These are phyloP conservation scores for Aspergillus heteromorphus DNA, from an alignment of 495 filamentous ascomycete species.

Conservation along the genomic window DNA sequence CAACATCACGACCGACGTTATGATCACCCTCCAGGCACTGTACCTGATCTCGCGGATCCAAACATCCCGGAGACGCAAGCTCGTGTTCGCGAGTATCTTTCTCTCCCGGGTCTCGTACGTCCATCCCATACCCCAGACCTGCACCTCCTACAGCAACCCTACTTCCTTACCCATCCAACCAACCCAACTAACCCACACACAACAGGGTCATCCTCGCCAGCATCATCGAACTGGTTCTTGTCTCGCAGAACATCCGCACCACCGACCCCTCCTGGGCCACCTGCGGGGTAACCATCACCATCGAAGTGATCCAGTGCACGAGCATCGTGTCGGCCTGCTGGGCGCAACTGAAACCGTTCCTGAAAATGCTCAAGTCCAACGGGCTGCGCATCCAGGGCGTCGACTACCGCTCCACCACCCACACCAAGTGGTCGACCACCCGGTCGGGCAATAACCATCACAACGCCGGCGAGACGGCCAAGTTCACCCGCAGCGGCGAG, in stretches of 20 bases:
- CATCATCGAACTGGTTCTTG: constrained; percentile 14
- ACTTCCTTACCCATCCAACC: not conserved
- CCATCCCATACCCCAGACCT: too few relatives aligned
- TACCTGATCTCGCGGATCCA: constrained; percentile 23
- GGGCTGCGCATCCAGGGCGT: constrained; percentile 18
- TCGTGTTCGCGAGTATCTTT: constrained; percentile 24
- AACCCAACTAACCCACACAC: not conserved
- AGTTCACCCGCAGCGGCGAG: not conserved
- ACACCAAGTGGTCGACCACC: constrained; percentile 1
- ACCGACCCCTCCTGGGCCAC: constrained; percentile 17
- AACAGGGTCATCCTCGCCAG: constrained; percentile 18
- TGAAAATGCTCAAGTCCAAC: constrained; percentile 22
- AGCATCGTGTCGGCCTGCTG: constrained; percentile 24
- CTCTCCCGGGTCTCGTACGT: constrained; percentile 19
- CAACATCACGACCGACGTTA: constrained; percentile 22
- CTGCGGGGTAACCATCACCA: constrained; percentile 14
- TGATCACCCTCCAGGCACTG: constrained; percentile 22
- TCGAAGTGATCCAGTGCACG: constrained; percentile 16
- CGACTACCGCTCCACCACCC: constrained; percentile 5
- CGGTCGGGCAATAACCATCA: not conserved
- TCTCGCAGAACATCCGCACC: constrained; percentile 2
- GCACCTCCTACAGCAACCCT: not conserved
- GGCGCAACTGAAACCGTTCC: constrained; percentile 26
- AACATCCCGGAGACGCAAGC: constrained; percentile 15
- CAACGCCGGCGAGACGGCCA: not conserved